These are phyloP conservation scores for Cynara cardunculus DNA, from an alignment of 129 eudicot species.

Conservation along the genomic window DNA sequence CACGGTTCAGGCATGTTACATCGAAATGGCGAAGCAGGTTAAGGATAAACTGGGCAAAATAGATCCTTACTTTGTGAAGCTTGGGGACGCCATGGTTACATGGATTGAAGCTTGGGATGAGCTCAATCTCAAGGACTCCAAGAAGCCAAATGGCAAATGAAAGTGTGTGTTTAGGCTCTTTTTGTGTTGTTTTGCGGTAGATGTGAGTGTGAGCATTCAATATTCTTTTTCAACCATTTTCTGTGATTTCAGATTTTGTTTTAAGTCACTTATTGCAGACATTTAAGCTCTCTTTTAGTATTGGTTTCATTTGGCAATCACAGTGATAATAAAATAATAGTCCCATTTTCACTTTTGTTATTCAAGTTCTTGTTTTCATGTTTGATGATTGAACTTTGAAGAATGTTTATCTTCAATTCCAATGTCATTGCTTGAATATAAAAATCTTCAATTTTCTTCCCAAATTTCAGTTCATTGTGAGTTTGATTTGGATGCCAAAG, in stretches of 20 bases:
- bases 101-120: constrained; percentile 75
- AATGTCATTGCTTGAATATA: no score
- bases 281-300: neutral
- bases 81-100: constrained; percentile 61
- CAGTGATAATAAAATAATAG: constrained; percentile 8
- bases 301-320: neutral
- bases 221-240: neutral
- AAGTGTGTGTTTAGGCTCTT: constrained; percentile 1
- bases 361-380: neutral
- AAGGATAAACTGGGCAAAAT: constrained; percentile 40
- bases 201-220: constrained; percentile 5
- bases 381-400: neutral
- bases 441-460: no score
- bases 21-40: constrained; percentile 46
- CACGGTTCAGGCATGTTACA: constrained; percentile 50
- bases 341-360: neutral
- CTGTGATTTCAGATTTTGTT: constrained; percentile 13
- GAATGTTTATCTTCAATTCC: neutral
- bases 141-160: constrained; percentile 18
- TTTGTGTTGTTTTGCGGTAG: neutral
- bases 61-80: constrained; percentile 59
- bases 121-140: constrained; percentile 39
- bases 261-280: neutral
- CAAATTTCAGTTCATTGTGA: no score
- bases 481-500: no score